These are phyloP conservation scores for Inonotus obliquus DNA, from an alignment of 1,284 basidiomycete genomes.

Conservation along the genomic window DNA sequence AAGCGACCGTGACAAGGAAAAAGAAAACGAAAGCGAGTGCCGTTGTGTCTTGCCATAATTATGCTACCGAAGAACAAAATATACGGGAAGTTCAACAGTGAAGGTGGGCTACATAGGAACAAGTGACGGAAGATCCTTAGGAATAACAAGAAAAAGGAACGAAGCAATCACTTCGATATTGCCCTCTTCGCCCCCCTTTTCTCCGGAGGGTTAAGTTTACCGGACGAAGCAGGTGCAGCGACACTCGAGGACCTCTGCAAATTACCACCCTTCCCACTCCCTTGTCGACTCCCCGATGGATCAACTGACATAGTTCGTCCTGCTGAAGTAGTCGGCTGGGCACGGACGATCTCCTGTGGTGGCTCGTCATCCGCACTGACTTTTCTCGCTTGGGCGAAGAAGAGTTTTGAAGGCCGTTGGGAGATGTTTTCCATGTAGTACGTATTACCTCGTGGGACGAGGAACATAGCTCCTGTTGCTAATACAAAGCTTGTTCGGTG, in stretches of 20 bases:
- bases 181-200: constrained; percentile 8
- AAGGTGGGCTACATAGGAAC: background rate
- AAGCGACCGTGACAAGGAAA: background rate
- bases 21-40: background rate
- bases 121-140: background rate
- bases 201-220: background rate
- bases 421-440: constrained; percentile 90
- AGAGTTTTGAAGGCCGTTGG: constrained; percentile 75
- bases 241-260: constrained; percentile 1
- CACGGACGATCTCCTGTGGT: constrained; percentile 1
- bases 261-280: constrained; percentile 2
- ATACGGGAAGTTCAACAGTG: background rate
- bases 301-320: constrained; percentile 3
- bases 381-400: constrained; percentile 92
- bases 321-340: background rate
- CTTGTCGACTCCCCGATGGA: background rate
- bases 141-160: too few species aligned
- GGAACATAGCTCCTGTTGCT: constrained; percentile 81
- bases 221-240: background rate
- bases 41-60: too few species aligned
- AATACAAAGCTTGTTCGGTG: constrained; percentile 78
- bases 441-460: constrained; percentile 89
- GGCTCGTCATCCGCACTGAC: constrained; percentile 38
- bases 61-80: too few species aligned
- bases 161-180: constrained; percentile 10